Evolutionary conservation across 2,329 filamentous ascomycete genomes (phyloP).

Genomic region (Ceratocystis colombiana): DNA sequence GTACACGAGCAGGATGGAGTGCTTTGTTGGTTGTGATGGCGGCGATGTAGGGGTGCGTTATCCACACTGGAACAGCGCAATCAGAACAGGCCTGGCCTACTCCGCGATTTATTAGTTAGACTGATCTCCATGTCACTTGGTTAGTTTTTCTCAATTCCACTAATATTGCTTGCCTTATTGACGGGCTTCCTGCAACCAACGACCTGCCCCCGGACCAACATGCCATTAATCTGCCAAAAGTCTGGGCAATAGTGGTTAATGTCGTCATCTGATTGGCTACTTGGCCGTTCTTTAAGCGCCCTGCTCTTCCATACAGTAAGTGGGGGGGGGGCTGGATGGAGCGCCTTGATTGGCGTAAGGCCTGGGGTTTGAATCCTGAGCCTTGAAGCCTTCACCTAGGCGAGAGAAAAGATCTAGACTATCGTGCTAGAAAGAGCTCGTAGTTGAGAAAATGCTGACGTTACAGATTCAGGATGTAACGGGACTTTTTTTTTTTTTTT

Average conservation of each 20-base stretch:
- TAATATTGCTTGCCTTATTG: too few species aligned
- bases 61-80: too few species aligned
- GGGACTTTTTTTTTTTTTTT: not conserved
- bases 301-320: not conserved
- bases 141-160: not conserved
- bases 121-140: not conserved
- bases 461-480: not conserved
- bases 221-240: constrained; percentile 8
- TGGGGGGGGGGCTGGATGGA: not conserved
- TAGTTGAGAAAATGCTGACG: not conserved
- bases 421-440: not conserved
- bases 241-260: constrained; percentile 4
- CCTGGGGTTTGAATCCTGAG: not conserved
- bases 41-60: not conserved
- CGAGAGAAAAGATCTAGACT: constrained; percentile 1
- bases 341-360: not conserved
- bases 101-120: not conserved
- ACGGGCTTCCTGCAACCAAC: too few species aligned
- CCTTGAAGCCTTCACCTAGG: not conserved
- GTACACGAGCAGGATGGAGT: not conserved
- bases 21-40: not conserved
- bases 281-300: constrained; percentile 3
- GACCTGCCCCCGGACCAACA: too few species aligned
- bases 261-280: not conserved
- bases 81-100: not conserved